A percentile compares a stretch with the other conserved stretches of the same genome.
Evolutionary conservation across 1,284 basidiomycete genomes (phyloP).

Genomic region (Puccinia horiana): DNA sequence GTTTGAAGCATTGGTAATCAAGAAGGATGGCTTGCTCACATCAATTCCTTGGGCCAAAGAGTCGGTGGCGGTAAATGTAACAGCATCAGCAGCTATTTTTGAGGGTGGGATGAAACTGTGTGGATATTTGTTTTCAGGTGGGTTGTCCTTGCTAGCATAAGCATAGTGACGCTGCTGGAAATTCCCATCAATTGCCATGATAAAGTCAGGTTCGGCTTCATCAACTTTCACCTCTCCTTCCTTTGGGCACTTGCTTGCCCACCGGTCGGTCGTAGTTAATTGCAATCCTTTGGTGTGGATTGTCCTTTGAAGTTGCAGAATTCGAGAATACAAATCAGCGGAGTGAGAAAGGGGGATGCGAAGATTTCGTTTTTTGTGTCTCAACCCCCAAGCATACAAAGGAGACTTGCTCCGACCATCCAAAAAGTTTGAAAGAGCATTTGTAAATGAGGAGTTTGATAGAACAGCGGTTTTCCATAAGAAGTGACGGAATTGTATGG

Average conservation of each 20-base stretch:
- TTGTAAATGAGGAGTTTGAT: not conserved
- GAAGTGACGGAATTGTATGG: constrained; percentile 11
- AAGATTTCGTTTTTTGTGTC: not conserved
- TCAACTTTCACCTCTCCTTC: not conserved
- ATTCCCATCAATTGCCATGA: not conserved
- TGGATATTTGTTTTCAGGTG: not conserved
- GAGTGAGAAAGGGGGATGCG: not conserved
- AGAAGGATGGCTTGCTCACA: not conserved
- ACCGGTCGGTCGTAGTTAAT: not conserved
- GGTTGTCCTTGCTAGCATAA: not conserved
- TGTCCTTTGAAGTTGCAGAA: not conserved
- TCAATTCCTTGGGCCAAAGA: not conserved
- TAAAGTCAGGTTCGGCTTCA: not conserved
- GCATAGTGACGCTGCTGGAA: not conserved
- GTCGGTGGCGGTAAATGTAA: not conserved
- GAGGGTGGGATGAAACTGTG: not conserved
- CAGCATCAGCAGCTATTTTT: not conserved
- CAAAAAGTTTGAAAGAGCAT: not conserved
- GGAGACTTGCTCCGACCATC: not conserved
- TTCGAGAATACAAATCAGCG: not conserved
- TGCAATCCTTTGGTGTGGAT: not conserved
- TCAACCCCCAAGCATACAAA: not conserved
- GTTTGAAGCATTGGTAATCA: too few relatives aligned
- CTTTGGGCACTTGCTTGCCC: constrained; percentile 8
- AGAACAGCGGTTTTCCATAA: not conserved